Base-by-base conservation (phyloP, 495 filamentous ascomycete genomes). In the Penicillium roqueforti region DNA sequence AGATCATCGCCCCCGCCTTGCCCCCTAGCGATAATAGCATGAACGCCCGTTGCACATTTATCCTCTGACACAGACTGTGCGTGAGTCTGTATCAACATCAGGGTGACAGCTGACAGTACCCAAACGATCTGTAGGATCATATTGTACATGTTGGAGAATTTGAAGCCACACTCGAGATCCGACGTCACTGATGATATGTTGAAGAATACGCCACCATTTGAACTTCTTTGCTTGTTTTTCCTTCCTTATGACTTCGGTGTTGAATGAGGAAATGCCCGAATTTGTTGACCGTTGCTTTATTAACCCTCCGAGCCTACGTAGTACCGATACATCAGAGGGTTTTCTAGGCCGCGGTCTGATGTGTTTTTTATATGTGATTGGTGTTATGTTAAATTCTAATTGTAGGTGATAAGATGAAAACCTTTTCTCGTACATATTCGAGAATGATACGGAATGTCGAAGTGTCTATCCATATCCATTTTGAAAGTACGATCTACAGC, bases 1-100 rank as follows among this genome's bases (percentile, higher is more conserved):
- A 68, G 48, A 46, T 67, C 52, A 63, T 69, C 61, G 46, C 64
- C 60, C 6, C 48, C 51, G 4, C 64, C 64, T 26, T 69, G 57
- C 4, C 64, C 64, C 11, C 64, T 62, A 18, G 58, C 53, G 7
- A 67, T 56, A 49, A 67, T 65, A 11, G 65, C 57, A 53, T 67
- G 64, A 14, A 69, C 59, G 14, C 61, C 55, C 2, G 55, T 61
- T n/a, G 67, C 64, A 43, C 64, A 69, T 20, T 43, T 53, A 9
- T 56, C 40, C 1, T 54, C 26, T 25, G 51, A 42, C 8, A 59
- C 56, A 4, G 29, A 14, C 29, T 63, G 63, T 3, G 61, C 40
- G 19, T 56, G 20, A 38, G 53, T 41, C 38, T 37, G 54, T 19
- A 45, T 18, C 10, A n/a, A 8, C 5, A 47, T 39, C 16, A 14